These are phyloP conservation scores for Blastocystis sp. DNA, from an alignment of 352 stramenopile genomes.

Conservation along the genomic window DNA sequence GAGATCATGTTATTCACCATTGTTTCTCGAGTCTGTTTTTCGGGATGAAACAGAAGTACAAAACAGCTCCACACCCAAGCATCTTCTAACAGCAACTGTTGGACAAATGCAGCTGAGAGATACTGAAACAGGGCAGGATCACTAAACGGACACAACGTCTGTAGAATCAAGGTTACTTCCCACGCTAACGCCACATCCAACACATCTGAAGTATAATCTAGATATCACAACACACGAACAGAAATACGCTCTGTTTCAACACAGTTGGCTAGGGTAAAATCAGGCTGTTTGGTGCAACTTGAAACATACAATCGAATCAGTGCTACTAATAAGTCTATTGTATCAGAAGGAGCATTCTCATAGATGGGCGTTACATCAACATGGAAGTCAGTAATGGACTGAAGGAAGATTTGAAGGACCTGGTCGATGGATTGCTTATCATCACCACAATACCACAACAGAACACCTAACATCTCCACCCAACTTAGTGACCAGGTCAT, in stretches of 20 bases:
- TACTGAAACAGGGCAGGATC: not conserved
- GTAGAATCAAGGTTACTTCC: not conserved
- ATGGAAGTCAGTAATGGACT: not conserved
- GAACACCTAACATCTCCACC: not conserved
- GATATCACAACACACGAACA: not conserved
- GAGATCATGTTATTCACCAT: conserved; percentile 8
- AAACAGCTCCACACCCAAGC: not conserved
- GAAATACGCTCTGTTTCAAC: conserved; percentile 11
- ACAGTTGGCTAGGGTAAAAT: not conserved
- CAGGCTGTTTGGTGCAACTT: no score
- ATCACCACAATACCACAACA: not conserved
- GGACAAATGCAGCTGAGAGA: not conserved
- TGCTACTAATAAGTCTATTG: not conserved
- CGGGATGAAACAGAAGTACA: conserved; percentile 45
- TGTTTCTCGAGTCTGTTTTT: not conserved
- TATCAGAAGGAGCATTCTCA: no score
- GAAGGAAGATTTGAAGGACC: not conserved
- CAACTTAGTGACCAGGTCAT: not conserved
- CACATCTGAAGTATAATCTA: conserved; percentile 7
- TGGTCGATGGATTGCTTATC: not conserved
- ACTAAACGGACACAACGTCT: not conserved
- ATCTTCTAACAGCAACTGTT: not conserved
- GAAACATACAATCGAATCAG: conserved; percentile 3
- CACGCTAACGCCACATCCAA: not conserved
- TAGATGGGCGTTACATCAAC: not conserved